These are phyloP conservation scores for Glonium stellatum DNA, from an alignment of 495 filamentous ascomycete species.

Conservation along the genomic window DNA sequence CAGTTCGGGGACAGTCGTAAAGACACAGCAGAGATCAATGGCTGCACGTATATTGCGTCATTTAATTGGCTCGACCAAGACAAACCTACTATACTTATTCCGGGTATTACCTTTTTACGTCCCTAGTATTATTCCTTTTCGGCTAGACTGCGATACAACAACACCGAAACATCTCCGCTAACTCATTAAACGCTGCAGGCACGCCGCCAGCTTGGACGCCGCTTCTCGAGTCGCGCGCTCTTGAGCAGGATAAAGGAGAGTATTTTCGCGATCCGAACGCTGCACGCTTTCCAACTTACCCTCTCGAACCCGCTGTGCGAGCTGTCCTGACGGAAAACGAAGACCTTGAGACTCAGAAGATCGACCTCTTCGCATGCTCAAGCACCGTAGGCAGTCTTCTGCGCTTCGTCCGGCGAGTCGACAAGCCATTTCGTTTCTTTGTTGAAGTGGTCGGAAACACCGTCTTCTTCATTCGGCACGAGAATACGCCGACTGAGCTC, in stretches of 20 bases:
- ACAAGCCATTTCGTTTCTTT: conserved; percentile 51
- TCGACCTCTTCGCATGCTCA: conserved; percentile 58
- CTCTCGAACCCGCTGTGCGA: conserved; percentile 52
- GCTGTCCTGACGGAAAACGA: conserved; percentile 38
- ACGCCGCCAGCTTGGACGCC: conserved; percentile 56
- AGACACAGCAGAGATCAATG: no score
- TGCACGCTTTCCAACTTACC: conserved; percentile 48
- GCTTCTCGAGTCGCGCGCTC: conserved; percentile 29
- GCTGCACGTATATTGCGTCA: no score
- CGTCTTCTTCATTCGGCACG: conserved; percentile 54
- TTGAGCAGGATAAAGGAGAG: conserved; percentile 46
- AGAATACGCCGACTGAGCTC: conserved; percentile 47
- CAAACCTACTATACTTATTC: no score
- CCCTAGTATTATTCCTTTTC: no score
- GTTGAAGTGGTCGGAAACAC: conserved; percentile 55
- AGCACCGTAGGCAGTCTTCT: conserved; percentile 55
- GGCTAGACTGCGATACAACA: no score
- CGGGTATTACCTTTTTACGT: no score
- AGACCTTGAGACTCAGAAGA: conserved; percentile 32
- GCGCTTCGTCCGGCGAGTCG: conserved; percentile 44
- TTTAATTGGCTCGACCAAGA: no score
- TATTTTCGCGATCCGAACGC: conserved; percentile 60
- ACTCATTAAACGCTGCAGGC: no score
- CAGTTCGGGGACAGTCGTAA: no score
- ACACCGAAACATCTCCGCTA: no score